Percentiles rank a stretch among this genome's conserved stretches.
Evolutionary conservation across 1,284 basidiomycete genomes (phyloP).

Genomic region (Tylopilus orsonianus): DNA sequence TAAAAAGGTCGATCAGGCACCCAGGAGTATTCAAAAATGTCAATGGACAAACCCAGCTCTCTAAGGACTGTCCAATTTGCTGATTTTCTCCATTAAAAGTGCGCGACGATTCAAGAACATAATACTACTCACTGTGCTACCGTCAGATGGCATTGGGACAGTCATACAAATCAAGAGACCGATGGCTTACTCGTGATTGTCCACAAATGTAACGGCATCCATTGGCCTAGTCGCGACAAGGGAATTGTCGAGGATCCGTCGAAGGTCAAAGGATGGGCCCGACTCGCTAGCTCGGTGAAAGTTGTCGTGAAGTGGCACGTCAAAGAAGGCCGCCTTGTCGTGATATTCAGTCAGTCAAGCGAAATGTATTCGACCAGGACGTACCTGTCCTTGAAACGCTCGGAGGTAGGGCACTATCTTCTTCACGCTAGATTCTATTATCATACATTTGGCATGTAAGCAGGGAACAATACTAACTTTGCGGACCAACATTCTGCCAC

Average conservation of each 20-base stretch:
- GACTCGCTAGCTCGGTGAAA: slow-evolving; percentile 63
- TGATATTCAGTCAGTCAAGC: neutral
- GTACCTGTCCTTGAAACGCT: slow-evolving; percentile 61
- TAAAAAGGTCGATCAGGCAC: slow-evolving; percentile 26
- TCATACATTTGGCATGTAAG: slow-evolving; percentile 1
- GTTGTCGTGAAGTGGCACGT: slow-evolving; percentile 75
- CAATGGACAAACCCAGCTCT: slow-evolving; percentile 67
- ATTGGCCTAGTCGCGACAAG: slow-evolving; percentile 56
- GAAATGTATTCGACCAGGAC: slow-evolving; percentile 9
- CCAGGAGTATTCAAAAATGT: neutral
- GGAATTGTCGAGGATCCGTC: slow-evolving; percentile 59
- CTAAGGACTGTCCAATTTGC: slow-evolving; percentile 71
- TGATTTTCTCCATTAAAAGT: slow-evolving; percentile 28
- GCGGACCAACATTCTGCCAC: slow-evolving; percentile 77
- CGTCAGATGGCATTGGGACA: neutral
- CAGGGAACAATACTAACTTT: slow-evolving; percentile 44
- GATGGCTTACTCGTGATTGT: slow-evolving; percentile 73
- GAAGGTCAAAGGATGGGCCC: slow-evolving; percentile 62
- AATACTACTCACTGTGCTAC: slow-evolving; percentile 52
- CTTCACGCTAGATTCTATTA: slow-evolving; percentile 42
- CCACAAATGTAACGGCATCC: slow-evolving; percentile 81
- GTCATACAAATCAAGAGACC: neutral
- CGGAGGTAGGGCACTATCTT: slow-evolving; percentile 56
- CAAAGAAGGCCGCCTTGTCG: slow-evolving; percentile 72
- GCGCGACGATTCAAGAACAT: neutral